Conservation (phyloP, 805 yeast genomes). For the Sugiyamaella chiloensis region DNA sequence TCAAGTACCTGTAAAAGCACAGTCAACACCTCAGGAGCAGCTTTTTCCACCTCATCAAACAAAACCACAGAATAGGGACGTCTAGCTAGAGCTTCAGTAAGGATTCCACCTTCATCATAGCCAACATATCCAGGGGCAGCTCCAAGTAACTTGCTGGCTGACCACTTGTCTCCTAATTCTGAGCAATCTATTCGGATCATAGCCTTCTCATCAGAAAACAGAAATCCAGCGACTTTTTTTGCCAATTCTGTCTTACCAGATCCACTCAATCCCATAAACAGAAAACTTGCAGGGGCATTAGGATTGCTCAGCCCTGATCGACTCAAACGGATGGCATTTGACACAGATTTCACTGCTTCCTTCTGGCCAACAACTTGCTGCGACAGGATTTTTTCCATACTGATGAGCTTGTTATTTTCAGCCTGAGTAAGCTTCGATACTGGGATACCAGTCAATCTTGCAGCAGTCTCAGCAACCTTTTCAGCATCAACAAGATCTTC, state of each 20-base stretch:
- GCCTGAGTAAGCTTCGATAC: slow-evolving; percentile 92
- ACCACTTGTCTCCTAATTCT: slow-evolving; percentile 91
- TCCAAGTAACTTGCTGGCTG: slow-evolving; percentile 91
- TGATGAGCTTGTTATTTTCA: slow-evolving; percentile 88
- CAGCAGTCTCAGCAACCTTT: slow-evolving; percentile 94
- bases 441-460: slow-evolving; percentile 94
- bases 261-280: slow-evolving; percentile 93
- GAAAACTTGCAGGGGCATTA: slow-evolving; percentile 91
- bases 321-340: slow-evolving; percentile 88
- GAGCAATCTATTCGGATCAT: slow-evolving; percentile 98
- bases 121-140: slow-evolving; percentile 98
- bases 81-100: slow-evolving; percentile 87
- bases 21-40: slow-evolving; percentile 96
- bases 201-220: slow-evolving; percentile 93
- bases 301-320: slow-evolving; percentile 97
- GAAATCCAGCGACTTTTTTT: slow-evolving; percentile 91
- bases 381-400: slow-evolving; percentile 86
- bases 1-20: slow-evolving; percentile 88
- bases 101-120: slow-evolving; percentile 94
- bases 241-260: slow-evolving; percentile 99
- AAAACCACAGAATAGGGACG: slow-evolving; percentile 94
- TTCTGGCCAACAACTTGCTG: slow-evolving; percentile 89
- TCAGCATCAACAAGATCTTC: slow-evolving; percentile 90
- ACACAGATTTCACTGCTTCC: slow-evolving; percentile 93
- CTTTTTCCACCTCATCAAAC: slow-evolving; percentile 97